Evolutionary conservation across 2,329 filamentous ascomycete genomes (phyloP), one percentile per base, ranked within the genome.

Genomic region (Penicillium sp.): DNA sequence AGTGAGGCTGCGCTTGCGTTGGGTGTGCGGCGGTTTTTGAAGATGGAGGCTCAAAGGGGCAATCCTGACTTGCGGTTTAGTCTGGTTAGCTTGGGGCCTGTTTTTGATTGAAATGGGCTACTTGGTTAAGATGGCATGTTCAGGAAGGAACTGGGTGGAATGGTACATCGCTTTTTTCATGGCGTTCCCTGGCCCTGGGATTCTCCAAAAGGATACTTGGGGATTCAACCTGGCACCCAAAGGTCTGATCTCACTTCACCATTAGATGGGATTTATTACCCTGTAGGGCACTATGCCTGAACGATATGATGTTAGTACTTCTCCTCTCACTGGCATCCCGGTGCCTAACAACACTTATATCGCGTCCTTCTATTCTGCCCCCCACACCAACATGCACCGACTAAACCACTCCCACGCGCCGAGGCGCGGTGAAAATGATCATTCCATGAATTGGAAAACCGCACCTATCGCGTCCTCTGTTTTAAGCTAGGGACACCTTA

Each of bases 1-100:
- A 92, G 91, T 74, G 84, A 90, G 60, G 88, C 86, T 76, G 93
- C 91, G 9, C 78, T 97, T 71, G 83, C 88, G 35, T 76, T 92
- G 71, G 93, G 93, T 2, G 84, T 89, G 1, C 79, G 84, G 66
- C 81, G 80, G 57, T 89, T 89, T 63, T 76, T 89, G 73, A 84
- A 83, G 74, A 80, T 83, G 28, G 87, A 89, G 72, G 76, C 80
- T 19, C 81, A 81, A 53, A 85, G 82, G 4, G 86, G 85, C 13
- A 85, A 88, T 62, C 75, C 75, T 8, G 80, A 82, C 75, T 71
- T 88, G 76, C 80, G 87, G 65, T 89, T 89, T 75, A 89, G 87
- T 76, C 73, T 89, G 59, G 84, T 89, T 58, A 86, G 84, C 60
- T 72, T 89, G 67, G 85, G 85, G 44, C 83, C 85, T 66, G 79